phyloP scores from a whole-genome alignment of 225 moss, liverwort and hornwort species.

The Climacium dendroides region DNA sequence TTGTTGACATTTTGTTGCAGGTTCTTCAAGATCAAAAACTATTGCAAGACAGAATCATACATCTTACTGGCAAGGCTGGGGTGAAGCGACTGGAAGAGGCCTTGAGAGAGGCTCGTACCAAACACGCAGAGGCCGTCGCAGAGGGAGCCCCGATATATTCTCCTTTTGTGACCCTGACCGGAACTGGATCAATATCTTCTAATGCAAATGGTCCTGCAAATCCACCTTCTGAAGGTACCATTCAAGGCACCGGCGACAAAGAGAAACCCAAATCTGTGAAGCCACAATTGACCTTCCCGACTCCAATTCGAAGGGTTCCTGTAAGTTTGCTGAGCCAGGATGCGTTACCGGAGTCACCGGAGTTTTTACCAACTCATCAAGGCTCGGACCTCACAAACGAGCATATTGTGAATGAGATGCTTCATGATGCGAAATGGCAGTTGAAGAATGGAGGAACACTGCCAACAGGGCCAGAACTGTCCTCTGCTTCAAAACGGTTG shows the following conservation, averaged over 20 bases:
- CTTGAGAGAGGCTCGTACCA: constrained; percentile 49
- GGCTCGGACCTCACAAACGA: constrained; percentile 58
- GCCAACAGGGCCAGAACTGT: neutral
- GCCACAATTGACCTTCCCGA: constrained; percentile 46
- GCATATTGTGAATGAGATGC: constrained; percentile 86
- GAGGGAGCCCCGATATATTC: constrained; percentile 51
- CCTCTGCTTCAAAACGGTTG: constrained; percentile 23
- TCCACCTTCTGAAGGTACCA: neutral
- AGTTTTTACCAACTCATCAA: constrained; percentile 6
- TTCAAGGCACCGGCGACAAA: neutral
- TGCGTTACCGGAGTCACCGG: neutral
- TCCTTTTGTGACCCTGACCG: constrained; percentile 42
- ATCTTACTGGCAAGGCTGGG: constrained; percentile 76
- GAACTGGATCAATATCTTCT: neutral
- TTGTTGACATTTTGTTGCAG: neutral
- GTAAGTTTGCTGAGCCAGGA: neutral
- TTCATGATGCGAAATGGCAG: constrained; percentile 80
- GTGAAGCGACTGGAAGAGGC: constrained; percentile 79
- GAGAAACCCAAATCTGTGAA: constrained; percentile 35
- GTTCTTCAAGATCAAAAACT: constrained; percentile 58
- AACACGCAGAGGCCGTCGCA: constrained; percentile 60
- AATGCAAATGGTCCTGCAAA: neutral
- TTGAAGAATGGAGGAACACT: constrained; percentile 8
- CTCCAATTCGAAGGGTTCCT: neutral
- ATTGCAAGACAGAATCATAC: constrained; percentile 36